These are phyloP conservation scores for Tylopilus plumbeoviolaceoides DNA, from an alignment of 768 basidiomycete genomes.

Conservation along the genomic window DNA sequence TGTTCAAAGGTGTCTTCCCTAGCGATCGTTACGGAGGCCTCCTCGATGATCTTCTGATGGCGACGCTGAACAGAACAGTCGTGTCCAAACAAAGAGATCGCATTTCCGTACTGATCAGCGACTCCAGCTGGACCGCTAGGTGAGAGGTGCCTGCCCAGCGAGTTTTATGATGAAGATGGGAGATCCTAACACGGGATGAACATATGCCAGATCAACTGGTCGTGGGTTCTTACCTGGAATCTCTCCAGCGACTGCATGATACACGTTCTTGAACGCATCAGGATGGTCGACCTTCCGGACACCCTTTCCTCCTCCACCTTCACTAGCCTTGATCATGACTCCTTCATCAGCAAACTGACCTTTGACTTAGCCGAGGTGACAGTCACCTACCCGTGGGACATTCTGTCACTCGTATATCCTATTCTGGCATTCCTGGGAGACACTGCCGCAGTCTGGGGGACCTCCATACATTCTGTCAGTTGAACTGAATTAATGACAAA, in stretches of 20 bases:
- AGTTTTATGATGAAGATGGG: constrained; percentile 99
- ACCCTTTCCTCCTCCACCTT: constrained; percentile 98
- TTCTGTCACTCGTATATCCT: too few species aligned
- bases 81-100: constrained; percentile 97
- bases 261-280: constrained; percentile 91
- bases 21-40: too few species aligned
- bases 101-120: constrained; percentile 98
- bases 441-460: too few species aligned
- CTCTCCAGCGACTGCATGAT: constrained; percentile 93
- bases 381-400: too few species aligned
- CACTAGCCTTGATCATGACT: too few species aligned
- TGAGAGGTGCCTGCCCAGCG: constrained; percentile 95
- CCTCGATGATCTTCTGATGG: too few species aligned
- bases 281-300: constrained; percentile 89
- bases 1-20: too few species aligned
- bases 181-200: constrained; percentile 54
- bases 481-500: too few species aligned
- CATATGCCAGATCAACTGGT: not conserved
- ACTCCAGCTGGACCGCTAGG: constrained; percentile 96
- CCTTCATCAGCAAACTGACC: too few species aligned
- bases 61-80: constrained; percentile 99
- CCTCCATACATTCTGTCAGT: too few species aligned
- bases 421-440: too few species aligned
- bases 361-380: too few species aligned
- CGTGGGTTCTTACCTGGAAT: constrained; percentile 54